These are phyloP conservation scores for Phyllosticta citriasiana DNA, from an alignment of 2,329 filamentous ascomycete genomes.

Conservation along the genomic window DNA sequence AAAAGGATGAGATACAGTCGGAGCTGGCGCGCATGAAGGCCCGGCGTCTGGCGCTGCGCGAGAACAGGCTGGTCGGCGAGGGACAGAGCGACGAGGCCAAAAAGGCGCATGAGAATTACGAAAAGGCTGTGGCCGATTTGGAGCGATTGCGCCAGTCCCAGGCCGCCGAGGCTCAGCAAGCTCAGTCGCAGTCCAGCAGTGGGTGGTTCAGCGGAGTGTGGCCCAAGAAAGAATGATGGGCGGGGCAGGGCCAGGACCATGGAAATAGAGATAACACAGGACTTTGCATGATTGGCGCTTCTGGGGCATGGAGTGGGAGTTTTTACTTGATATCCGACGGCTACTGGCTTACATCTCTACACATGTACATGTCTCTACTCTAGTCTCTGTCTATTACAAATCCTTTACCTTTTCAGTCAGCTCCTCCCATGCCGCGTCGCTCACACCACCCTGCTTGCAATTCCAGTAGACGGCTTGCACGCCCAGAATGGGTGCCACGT, in stretches of 20 bases:
- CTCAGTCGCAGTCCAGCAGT: background rate
- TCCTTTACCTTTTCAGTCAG: constrained; percentile 24
- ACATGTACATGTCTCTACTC: constrained; percentile 4
- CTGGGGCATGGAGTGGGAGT: constrained; percentile 2
- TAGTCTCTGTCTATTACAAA: constrained; percentile 2
- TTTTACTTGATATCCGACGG: constrained; percentile 11
- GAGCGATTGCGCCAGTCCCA: background rate
- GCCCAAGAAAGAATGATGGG: background rate
- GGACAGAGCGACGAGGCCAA: constrained; percentile 6
- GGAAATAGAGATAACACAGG: background rate
- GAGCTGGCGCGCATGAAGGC: constrained; percentile 66
- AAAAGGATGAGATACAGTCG: constrained; percentile 69
- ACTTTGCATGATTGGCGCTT: constrained; percentile 2
- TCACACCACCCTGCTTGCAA: constrained; percentile 30
- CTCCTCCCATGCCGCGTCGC: constrained; percentile 30
- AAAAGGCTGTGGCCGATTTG: background rate
- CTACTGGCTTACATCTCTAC: constrained; percentile 10
- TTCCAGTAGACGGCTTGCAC: constrained; percentile 78
- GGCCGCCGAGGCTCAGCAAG: background rate
- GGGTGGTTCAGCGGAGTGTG: background rate
- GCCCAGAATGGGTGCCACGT: constrained; percentile 51
- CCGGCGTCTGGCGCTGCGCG: constrained; percentile 36
- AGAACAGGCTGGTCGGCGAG: constrained; percentile 36
- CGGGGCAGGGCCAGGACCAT: background rate
- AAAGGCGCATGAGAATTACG: background rate